phyloP scores from a whole-genome alignment of 306 rosid species.

The Chamaecrista fasciculata region DNA sequence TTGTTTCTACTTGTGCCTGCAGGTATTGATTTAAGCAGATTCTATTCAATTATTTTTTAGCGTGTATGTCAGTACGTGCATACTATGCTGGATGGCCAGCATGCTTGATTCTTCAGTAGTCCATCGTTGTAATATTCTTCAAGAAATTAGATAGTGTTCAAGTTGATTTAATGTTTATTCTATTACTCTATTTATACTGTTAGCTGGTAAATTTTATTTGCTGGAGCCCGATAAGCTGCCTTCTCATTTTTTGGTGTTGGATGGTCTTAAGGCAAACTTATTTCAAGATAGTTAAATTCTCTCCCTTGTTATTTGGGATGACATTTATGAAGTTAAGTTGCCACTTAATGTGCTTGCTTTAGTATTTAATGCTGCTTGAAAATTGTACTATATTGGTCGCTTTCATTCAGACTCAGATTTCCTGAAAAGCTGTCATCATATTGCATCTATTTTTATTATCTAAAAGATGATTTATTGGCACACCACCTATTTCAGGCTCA shows the following conservation, averaged over 20 bases:
- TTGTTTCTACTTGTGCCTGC: constrained; percentile 89
- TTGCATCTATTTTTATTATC: not conserved
- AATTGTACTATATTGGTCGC: not conserved
- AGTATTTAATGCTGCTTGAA: not conserved
- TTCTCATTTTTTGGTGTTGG: not conserved
- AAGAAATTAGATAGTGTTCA: constrained; percentile 24
- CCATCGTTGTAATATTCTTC: constrained; percentile 16
- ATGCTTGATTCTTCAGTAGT: not conserved
- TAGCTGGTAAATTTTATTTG: constrained; percentile 1
- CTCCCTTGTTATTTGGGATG: constrained; percentile 12
- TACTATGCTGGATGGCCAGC: not conserved
- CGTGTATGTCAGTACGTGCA: not conserved
- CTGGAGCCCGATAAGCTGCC: not conserved
- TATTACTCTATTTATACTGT: not conserved
- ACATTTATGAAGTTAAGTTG: constrained; percentile 7
- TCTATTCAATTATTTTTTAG: constrained; percentile 11
- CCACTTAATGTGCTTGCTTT: constrained; percentile 12
- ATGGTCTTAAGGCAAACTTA: not conserved
- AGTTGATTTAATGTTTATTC: constrained; percentile 20
- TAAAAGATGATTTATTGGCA: constrained; percentile 21
- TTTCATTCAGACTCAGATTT: constrained; percentile 20
- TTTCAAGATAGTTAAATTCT: not conserved
- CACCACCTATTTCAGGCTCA: constrained; percentile 63
- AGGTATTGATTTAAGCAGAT: constrained; percentile 50
- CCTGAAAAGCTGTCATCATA: constrained; percentile 4